Evolutionary conservation across 768 basidiomycete genomes (phyloP).

Genomic region (Podaxis sp.): DNA sequence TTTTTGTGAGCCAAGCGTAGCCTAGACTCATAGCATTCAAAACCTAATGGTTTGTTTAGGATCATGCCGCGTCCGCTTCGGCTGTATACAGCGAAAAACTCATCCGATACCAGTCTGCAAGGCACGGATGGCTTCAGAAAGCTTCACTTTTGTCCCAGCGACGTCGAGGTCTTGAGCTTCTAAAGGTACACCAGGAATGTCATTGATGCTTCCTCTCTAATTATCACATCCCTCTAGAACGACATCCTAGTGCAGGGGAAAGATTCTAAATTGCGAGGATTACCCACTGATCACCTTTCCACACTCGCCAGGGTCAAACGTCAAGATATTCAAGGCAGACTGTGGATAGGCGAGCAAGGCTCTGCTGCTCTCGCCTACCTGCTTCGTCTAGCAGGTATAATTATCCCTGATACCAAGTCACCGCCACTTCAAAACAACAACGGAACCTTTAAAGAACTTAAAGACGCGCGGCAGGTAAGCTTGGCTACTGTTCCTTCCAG

Average conservation of each 20-base stretch:
- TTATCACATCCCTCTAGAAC: not conserved
- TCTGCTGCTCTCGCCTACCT: not conserved
- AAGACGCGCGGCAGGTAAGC: not conserved
- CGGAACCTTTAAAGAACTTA: not conserved
- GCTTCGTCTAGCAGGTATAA: not conserved
- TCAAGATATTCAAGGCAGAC: not conserved
- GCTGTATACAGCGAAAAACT: not conserved
- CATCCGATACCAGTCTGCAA: conserved; percentile 7
- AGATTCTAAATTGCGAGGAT: not conserved
- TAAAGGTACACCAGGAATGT: not conserved
- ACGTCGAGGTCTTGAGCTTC: not conserved
- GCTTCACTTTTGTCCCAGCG: conserved; percentile 3
- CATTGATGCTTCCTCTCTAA: not conserved
- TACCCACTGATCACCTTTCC: not conserved
- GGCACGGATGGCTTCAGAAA: conserved; percentile 4
- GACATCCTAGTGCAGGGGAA: not conserved
- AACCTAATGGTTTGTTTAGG: not conserved
- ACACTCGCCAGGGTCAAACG: not conserved
- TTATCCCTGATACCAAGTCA: not conserved
- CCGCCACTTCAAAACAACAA: not conserved
- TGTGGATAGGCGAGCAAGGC: conserved; percentile 7
- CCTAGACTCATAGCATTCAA: not conserved
- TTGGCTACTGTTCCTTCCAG: not conserved
- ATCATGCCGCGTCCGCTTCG: not conserved
- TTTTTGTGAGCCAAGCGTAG: not conserved